Evolutionary conservation across 352 stramenopile species (phyloP).

Genomic region (Globisporangium irregulare): DNA sequence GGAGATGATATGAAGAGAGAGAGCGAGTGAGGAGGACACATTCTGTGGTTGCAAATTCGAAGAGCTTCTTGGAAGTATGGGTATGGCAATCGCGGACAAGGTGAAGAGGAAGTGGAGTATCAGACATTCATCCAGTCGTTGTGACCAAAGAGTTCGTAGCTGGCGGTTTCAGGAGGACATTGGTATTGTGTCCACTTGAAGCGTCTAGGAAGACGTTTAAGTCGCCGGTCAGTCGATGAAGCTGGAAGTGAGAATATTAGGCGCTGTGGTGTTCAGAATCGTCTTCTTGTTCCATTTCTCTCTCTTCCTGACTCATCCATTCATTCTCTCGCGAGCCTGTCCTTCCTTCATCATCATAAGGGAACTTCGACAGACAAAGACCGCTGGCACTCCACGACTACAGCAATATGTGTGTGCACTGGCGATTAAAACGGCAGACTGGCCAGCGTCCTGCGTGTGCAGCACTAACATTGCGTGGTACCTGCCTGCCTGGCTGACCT

Average conservation of each 20-base stretch:
- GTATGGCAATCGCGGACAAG: background rate
- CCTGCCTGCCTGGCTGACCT: background rate
- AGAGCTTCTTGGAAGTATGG: background rate
- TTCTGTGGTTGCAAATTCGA: background rate
- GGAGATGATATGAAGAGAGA: background rate
- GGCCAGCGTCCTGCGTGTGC: background rate
- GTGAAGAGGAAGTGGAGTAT: background rate
- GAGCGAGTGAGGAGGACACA: background rate
- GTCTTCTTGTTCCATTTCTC: background rate
- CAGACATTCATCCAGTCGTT: background rate
- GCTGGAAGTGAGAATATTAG: background rate
- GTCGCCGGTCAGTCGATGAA: background rate
- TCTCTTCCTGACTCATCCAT: background rate
- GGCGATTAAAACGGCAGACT: background rate
- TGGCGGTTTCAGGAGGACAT: background rate
- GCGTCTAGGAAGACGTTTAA: background rate
- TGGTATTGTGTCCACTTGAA: background rate
- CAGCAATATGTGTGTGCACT: background rate
- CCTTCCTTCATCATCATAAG: background rate
- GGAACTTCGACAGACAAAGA: background rate
- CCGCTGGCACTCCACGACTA: background rate
- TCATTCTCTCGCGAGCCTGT: background rate
- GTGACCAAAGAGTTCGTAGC: background rate
- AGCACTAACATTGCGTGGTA: background rate
- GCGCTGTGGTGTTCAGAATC: background rate